phyloP scores from a whole-genome alignment of 371 early-diverging fungal genomes.

The Apophysomyces elegans region DNA sequence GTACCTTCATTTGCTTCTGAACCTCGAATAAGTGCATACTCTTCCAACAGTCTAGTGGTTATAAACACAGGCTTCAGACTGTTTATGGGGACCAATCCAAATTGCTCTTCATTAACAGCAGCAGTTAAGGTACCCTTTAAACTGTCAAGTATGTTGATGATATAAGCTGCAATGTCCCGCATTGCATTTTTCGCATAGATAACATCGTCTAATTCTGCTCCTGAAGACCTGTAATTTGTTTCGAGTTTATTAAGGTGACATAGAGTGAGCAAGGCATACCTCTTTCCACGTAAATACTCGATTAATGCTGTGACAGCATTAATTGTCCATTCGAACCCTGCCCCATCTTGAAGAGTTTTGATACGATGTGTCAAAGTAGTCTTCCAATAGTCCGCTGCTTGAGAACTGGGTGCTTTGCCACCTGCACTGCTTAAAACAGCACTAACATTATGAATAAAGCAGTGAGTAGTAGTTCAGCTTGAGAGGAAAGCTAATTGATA shows the following conservation, averaged over 20 bases:
- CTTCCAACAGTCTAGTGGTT: conserved; percentile 20
- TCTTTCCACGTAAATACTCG: conserved; percentile 9
- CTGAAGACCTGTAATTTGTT: neutral
- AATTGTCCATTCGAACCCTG: conserved; percentile 15
- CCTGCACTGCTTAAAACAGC: conserved; percentile 2
- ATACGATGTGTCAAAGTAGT: conserved; percentile 10
- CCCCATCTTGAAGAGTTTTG: neutral
- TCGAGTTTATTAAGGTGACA: neutral
- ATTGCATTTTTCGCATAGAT: neutral
- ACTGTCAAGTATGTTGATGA: neutral
- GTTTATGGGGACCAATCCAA: neutral
- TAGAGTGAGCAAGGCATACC: neutral
- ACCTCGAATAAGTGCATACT: conserved; percentile 27
- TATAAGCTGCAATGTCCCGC: conserved; percentile 3
- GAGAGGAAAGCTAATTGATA: no score
- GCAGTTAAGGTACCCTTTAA: neutral
- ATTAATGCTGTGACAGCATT: conserved; percentile 6
- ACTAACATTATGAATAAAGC: conserved; percentile 1
- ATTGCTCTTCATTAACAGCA: neutral
- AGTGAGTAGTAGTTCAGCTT: neutral
- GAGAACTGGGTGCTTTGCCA: neutral
- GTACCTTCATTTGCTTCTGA: conserved; percentile 28
- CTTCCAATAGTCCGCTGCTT: conserved; percentile 6
- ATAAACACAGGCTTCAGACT: neutral
- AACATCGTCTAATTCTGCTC: neutral